phyloP scores from a whole-genome alignment of 495 filamentous ascomycete genomes.

The Aspergillus hancockii region DNA sequence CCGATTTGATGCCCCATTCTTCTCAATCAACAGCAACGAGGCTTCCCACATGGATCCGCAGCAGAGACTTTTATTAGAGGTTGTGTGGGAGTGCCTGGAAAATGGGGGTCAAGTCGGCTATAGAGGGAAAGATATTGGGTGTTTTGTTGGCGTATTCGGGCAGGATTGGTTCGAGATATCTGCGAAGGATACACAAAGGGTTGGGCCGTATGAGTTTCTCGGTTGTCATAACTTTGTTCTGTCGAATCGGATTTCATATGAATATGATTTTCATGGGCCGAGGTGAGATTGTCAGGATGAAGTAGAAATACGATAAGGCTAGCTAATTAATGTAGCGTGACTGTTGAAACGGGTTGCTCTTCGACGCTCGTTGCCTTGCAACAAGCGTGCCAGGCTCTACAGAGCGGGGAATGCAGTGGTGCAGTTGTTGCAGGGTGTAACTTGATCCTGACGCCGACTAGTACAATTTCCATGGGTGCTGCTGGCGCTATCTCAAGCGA shows the following conservation, averaged over 20 bases:
- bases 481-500: not conserved
- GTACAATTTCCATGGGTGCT: not conserved
- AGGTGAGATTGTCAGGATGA: not conserved
- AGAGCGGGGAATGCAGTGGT: not conserved
- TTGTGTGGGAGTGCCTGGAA: slow-evolving; percentile 27
- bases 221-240: not conserved
- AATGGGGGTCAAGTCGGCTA: slow-evolving; percentile 3
- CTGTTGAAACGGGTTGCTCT: slow-evolving; percentile 4
- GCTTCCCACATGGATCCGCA: slow-evolving; percentile 20
- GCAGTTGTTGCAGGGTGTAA: not conserved
- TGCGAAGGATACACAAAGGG: not conserved
- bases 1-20: slow-evolving; percentile 13
- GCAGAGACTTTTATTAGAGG: slow-evolving; percentile 25
- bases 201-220: not conserved
- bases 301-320: not conserved
- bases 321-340: not conserved
- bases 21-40: slow-evolving; percentile 3
- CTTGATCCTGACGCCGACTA: not conserved
- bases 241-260: slow-evolving; percentile 2
- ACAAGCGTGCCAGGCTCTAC: not conserved
- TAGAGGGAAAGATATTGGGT: slow-evolving; percentile 5
- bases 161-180: not conserved
- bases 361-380: slow-evolving; percentile 1
- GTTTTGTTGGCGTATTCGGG: slow-evolving; percentile 3
- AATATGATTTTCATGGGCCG: not conserved